Evolutionary conservation across 768 basidiomycete genomes (phyloP), one percentile per base, ranked within the genome.

Genomic region (Lepiota venenata): DNA sequence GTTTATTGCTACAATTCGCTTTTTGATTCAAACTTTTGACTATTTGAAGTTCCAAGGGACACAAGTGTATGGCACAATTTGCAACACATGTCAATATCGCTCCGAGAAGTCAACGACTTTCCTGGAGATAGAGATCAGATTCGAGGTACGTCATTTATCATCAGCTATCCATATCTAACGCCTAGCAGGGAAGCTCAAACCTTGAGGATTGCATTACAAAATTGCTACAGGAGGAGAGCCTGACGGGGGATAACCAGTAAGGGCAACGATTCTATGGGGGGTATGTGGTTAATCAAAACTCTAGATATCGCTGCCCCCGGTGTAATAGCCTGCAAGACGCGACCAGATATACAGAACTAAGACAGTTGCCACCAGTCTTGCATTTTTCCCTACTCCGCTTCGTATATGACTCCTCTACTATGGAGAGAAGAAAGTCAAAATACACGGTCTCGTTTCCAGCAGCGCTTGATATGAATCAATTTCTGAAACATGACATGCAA

Each of bases 361-460:
- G 75, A 21, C 65, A 77, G 49, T 77, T 97, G 4, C 96, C 96
- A 1, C 91, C 92, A 0, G 87, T 94, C 5, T 77, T 98, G 2
- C 92, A 98, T 68, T 87, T 98, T 62, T 93, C 93, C 18, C 71
- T 98, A 48, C 79, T 96, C 52, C 90, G 96, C n/a, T 98, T 98
- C 69, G 84, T 91, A 25, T 98, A 88, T 62, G 91, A 95, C 69
- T 60, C 86, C 32, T 70, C 82, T 20, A 83, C 85, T 0, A 82
- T 87, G 77, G 84, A 88, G 61, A 83, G 96, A 58, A 91, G 85
- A 69, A 98, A 98, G 71, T 87, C 85, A 50, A 93, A 93, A 66
- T 80, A 91, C 56, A 70, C 75, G 29, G 83, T 98, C 40, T 73
- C 78, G n/a, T 98, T 93, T 68, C 93, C 94, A 0, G 74, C 73